Percentiles rank a stretch among this genome's conserved stretches.
phyloP scores from a whole-genome alignment of 1,139 yeast species.

The Yamadazyma buinensis region DNA sequence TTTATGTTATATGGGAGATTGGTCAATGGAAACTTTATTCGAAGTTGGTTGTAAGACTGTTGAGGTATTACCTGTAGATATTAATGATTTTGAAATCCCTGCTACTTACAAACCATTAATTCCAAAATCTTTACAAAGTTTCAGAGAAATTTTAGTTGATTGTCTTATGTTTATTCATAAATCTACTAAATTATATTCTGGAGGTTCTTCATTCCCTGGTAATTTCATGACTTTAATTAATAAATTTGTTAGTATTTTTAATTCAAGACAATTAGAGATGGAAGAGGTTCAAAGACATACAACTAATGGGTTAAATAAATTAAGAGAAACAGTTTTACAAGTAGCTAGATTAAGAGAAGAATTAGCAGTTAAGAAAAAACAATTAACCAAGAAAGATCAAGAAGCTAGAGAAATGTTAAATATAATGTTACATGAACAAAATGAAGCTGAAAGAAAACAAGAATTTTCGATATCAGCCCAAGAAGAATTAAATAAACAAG shows the following conservation, averaged over 20 bases:
- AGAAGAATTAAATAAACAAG: conserved; percentile 66
- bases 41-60: conserved; percentile 49
- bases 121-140: conserved; percentile 12
- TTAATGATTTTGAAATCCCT: conserved; percentile 36
- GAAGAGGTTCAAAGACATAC: conserved; percentile 73
- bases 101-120: conserved; percentile 15
- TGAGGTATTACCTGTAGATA: conserved; percentile 49
- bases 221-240: conserved; percentile 51
- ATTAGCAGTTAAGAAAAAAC: conserved; percentile 51
- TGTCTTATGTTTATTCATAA: conserved; percentile 47
- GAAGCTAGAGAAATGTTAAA: conserved; percentile 73
- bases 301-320: conserved; percentile 67
- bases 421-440: conserved; percentile 81
- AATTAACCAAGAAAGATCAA: conserved; percentile 51
- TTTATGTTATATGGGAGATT: conserved; percentile 84
- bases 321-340: conserved; percentile 73
- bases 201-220: conserved; percentile 20
- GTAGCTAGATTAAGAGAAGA: conserved; percentile 58
- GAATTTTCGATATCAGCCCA: conserved; percentile 82
- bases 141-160: conserved; percentile 48
- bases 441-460: conserved; percentile 86
- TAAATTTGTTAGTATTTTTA: conserved; percentile 44
- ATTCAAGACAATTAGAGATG: conserved; percentile 41
- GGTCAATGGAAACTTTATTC: conserved; percentile 53
- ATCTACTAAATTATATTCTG: conserved; percentile 1